Percentiles rank a stretch among this genome's conserved stretches.
Conservation (phyloP, 352 stramenopile genomes). For the Ophiocytium majus region DNA sequence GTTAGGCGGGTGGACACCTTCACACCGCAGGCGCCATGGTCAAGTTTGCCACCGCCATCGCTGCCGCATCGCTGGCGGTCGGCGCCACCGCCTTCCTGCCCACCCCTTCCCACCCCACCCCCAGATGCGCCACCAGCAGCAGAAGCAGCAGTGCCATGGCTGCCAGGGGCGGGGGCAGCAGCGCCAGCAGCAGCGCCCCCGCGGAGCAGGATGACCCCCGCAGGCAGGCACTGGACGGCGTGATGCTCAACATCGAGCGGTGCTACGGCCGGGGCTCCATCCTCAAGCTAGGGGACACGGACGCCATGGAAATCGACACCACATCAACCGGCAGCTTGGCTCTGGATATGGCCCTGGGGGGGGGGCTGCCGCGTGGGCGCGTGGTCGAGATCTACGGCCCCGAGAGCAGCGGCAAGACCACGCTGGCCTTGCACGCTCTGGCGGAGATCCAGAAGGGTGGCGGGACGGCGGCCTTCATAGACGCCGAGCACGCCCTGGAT, state of each 20-base stretch:
- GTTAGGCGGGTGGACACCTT: not conserved
- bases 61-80: not conserved
- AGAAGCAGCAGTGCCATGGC: not conserved
- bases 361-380: slow-evolving; percentile 88
- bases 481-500: slow-evolving; percentile 97
- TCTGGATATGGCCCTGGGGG: slow-evolving; percentile 73
- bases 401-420: slow-evolving; percentile 97
- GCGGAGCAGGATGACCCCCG: slow-evolving; percentile 3
- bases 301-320: slow-evolving; percentile 77
- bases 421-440: slow-evolving; percentile 92
- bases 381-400: slow-evolving; percentile 98
- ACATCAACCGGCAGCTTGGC: slow-evolving; percentile 89
- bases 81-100: not conserved
- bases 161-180: not conserved
- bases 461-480: slow-evolving; percentile 93
- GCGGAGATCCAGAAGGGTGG: slow-evolving; percentile 89
- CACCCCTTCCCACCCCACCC: not conserved
- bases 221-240: slow-evolving; percentile 78
- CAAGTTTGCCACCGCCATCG: not conserved
- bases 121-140: not conserved
- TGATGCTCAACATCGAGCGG: slow-evolving; percentile 90
- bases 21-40: not conserved
- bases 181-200: not conserved
- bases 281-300: slow-evolving; percentile 88
- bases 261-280: slow-evolving; percentile 92